phyloP scores from a whole-genome alignment of 257 asterid genomes.

The Fraxinus excelsior region DNA sequence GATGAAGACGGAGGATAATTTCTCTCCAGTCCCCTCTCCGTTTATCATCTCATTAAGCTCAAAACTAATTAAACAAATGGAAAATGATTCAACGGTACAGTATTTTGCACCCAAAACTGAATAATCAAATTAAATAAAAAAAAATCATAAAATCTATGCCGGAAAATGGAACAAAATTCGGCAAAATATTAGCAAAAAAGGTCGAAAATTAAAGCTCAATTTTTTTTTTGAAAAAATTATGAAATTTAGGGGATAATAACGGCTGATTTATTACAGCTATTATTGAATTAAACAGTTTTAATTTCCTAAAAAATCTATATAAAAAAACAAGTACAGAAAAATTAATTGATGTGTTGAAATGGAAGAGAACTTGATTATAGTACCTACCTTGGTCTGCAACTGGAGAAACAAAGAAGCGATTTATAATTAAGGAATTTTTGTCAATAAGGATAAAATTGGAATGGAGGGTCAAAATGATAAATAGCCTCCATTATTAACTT shows the following conservation, averaged over 20 bases:
- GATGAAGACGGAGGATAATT: constrained; percentile 35
- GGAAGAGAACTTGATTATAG: neutral
- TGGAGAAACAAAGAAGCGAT: neutral
- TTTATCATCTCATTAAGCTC: constrained; percentile 45
- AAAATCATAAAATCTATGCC: neutral
- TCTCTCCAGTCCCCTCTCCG: constrained; percentile 62
- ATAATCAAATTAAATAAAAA: neutral
- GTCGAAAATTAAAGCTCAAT: neutral
- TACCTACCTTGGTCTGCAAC: too few species aligned
- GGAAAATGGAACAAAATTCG: neutral
- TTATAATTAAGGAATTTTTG: too few species aligned
- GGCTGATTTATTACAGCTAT: neutral
- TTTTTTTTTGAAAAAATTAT: neutral
- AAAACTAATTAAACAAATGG: constrained; percentile 11
- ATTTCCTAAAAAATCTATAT: neutral
- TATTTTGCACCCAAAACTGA: neutral
- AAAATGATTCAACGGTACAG: constrained; percentile 9
- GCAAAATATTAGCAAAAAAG: neutral
- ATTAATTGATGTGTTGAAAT: neutral
- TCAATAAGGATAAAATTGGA: too few species aligned
- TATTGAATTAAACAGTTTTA: neutral
- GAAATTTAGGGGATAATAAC: neutral
- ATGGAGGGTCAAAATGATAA: too few species aligned
- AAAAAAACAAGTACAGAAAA: too few species aligned
- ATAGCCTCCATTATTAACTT: too few species aligned